phyloP scores from a whole-genome alignment of 1,284 basidiomycete species.

The Boletus semigastroideus region DNA sequence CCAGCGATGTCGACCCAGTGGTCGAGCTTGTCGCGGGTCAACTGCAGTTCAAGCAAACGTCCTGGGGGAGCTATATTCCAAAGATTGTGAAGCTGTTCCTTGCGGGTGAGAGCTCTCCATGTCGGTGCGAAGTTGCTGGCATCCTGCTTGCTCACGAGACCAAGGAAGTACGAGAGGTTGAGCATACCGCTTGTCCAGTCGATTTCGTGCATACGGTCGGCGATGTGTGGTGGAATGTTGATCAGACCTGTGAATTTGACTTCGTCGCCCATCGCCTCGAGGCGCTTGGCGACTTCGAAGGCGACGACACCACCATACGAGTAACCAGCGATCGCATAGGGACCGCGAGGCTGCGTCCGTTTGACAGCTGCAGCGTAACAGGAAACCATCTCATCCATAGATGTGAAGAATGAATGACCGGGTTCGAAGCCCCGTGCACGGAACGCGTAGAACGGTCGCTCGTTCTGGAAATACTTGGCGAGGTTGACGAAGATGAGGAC shows the following conservation, averaged over 20 bases:
- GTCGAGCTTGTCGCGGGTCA: constrained; percentile 28
- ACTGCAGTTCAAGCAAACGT: constrained; percentile 31
- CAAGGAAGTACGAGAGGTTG: constrained; percentile 34
- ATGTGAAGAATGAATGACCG: constrained; percentile 36
- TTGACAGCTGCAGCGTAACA: constrained; percentile 41
- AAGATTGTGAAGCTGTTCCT: constrained; percentile 27
- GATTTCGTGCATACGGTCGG: constrained; percentile 43
- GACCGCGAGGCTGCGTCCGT: constrained; percentile 39
- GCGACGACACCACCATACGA: constrained; percentile 49
- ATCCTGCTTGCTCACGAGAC: constrained; percentile 30
- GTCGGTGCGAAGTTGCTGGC: constrained; percentile 22
- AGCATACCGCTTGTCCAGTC: constrained; percentile 42
- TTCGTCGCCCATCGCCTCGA: constrained; percentile 37
- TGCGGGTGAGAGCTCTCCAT: constrained; percentile 18
- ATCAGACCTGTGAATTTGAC: constrained; percentile 44
- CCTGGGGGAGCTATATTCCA: constrained; percentile 33
- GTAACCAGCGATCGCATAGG: constrained; percentile 49
- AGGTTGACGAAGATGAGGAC: constrained; percentile 47
- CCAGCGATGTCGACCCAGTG: constrained; percentile 35
- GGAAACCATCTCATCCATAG: constrained; percentile 44
- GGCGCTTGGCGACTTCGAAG: constrained; percentile 45
- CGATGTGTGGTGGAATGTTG: constrained; percentile 45
- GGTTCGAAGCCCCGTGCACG: constrained; percentile 46
- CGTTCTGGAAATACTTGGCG: constrained; percentile 39
- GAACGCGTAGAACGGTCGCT: constrained; percentile 45